A percentile compares a stretch with the other conserved stretches of the same genome.
Evolutionary conservation across 306 rosid species (phyloP).

Genomic region (Cajanus cajan): DNA sequence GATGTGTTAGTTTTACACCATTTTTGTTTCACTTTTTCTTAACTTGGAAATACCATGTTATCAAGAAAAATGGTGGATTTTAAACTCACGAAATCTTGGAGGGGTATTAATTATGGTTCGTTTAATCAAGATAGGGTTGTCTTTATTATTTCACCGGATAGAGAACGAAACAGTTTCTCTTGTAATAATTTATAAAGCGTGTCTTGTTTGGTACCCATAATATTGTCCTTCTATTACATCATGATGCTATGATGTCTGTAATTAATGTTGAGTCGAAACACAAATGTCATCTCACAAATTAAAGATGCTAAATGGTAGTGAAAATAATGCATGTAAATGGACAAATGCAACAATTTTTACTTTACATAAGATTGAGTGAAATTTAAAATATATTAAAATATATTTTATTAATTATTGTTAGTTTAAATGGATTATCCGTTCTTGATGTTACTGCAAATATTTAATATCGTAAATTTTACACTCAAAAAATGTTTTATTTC

Average conservation of each 20-base stretch:
- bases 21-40: too few species aligned
- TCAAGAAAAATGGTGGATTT: not conserved
- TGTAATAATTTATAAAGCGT: not conserved
- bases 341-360: too few species aligned
- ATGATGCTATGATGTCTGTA: not conserved
- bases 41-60: too few species aligned
- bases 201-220: constrained; percentile 34
- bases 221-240: constrained; percentile 13
- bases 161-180: not conserved
- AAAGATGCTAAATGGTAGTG: too few species aligned
- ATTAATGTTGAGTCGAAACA: constrained; percentile 21
- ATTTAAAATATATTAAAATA: too few species aligned
- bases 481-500: too few species aligned
- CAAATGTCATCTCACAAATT: not conserved
- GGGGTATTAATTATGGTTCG: not conserved
- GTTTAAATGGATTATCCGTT: too few species aligned
- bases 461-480: too few species aligned
- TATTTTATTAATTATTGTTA: too few species aligned
- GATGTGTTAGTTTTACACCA: too few species aligned
- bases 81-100: not conserved
- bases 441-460: too few species aligned
- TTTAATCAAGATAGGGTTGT: not conserved
- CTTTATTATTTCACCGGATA: not conserved
- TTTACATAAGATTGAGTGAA: not conserved
- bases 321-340: too few species aligned